Percentiles rank a stretch among this genome's conserved stretches.
These are phyloP conservation scores for Cucurbita maxima DNA, from an alignment of 306 rosid species.

Conservation along the genomic window DNA sequence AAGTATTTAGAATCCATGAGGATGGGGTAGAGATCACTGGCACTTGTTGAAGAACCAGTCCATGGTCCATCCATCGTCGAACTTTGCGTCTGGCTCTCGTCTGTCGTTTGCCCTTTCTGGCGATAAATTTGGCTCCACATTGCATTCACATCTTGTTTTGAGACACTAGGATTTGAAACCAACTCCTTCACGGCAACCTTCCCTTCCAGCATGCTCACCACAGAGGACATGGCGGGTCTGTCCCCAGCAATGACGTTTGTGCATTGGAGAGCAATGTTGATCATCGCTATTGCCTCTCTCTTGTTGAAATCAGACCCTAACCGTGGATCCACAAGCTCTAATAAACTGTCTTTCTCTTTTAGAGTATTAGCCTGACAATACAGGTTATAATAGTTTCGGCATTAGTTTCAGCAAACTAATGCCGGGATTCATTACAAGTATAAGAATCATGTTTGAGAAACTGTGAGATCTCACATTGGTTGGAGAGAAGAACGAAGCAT, in stretches of 20 bases:
- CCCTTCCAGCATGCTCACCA: conserved; percentile 23
- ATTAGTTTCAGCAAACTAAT: no score
- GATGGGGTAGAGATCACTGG: conserved; percentile 2
- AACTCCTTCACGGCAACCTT: conserved; percentile 6
- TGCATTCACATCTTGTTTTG: not conserved
- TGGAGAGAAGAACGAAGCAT: no score
- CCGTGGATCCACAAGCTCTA: conserved; percentile 30
- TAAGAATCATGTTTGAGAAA: not conserved
- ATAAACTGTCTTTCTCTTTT: conserved; percentile 14
- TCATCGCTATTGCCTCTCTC: conserved; percentile 17
- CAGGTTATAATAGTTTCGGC: not conserved
- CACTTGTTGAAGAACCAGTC: not conserved
- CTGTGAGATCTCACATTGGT: no score
- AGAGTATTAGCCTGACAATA: conserved; percentile 19
- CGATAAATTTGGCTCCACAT: conserved; percentile 2
- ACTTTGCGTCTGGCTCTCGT: not conserved
- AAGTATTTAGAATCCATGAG: not conserved
- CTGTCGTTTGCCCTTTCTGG: not conserved
- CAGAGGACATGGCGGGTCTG: conserved; percentile 31
- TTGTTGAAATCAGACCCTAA: conserved; percentile 18
- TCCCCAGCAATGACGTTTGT: conserved; percentile 10
- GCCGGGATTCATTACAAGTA: not conserved
- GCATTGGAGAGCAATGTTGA: conserved; percentile 29
- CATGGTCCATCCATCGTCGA: not conserved
- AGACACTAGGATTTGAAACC: not conserved